Evolutionary conservation across 108 stramenopile species (phyloP), one percentile per base, ranked within the genome.

Genomic region (Cyclotella sp.): DNA sequence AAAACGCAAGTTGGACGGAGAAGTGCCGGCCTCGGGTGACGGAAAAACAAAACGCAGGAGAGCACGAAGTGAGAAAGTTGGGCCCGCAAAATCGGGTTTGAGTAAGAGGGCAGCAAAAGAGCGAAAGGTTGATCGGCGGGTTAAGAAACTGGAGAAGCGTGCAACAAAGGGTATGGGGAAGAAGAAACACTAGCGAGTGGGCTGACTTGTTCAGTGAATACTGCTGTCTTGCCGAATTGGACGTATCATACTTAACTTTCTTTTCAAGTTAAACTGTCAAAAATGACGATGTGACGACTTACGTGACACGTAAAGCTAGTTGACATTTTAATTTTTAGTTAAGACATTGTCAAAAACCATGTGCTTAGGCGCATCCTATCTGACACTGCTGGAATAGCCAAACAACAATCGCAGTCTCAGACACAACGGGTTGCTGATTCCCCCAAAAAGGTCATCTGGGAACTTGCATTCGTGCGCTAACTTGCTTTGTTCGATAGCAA

Each of bases 101-200:
- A 91, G 90, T 68, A 88, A 86, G 68, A 77, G 90, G 18, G 88
- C 88, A 10, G 89, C 86, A 5, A 40, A 84, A n/a, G 90, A 91
- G 53, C 79, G 78, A 51, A 93, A 93, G 75, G 80, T 86, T 26
- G 81, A 87, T 13, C 83, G 86, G 63, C 77, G 88, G 24, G 88
- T 90, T 60, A 91, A 90, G 83, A 90, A 93, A 61, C 40, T 93
- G 27, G 77, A 90, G 69, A 90, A 93, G 43, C 87, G 92, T 28
- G 73, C 79, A 16, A 29, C 65, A 9, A 91, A 90, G 60, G 92
- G 92, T 24, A 93, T 93, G 92, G 92, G 92, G 44, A 93, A 93
- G 72, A 65, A 77, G 34, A 88, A 81, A 63, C 62, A 72, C 26
- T 82, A 82, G 26, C 13, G 30, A 29, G 12, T 49, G 9, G 39